These are phyloP conservation scores for Teratosphaeria nubilosa DNA, from an alignment of 2,329 filamentous ascomycete species.

Conservation along the genomic window DNA sequence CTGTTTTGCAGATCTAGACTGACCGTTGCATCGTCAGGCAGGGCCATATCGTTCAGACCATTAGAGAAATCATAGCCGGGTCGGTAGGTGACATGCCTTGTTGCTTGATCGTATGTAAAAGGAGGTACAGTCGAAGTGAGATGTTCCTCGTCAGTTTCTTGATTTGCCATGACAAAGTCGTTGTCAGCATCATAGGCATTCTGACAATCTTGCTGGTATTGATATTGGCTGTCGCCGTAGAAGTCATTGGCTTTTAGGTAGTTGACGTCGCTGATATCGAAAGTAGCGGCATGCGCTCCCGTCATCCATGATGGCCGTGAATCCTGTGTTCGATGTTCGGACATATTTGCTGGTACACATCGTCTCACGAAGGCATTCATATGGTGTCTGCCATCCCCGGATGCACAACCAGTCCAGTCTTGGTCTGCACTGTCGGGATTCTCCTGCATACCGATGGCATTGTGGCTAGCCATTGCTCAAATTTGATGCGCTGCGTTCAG, in stretches of 20 bases:
- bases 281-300: not conserved
- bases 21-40: not conserved
- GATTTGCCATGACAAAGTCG: not conserved
- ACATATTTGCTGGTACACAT: not conserved
- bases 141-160: not conserved
- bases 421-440: not conserved
- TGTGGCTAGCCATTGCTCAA: not conserved
- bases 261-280: not conserved
- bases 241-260: not conserved
- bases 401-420: not conserved
- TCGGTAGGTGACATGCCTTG: not conserved
- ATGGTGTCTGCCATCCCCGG: not conserved
- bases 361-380: not conserved
- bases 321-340: not conserved
- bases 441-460: not conserved
- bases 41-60: not conserved
- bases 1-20: not conserved
- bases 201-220: not conserved
- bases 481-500: not conserved
- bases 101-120: not conserved
- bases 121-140: not conserved
- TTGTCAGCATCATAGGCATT: not conserved
- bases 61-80: not conserved
- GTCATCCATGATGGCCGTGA: not conserved
- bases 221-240: not conserved